phyloP scores from a whole-genome alignment of 352 stramenopile species.

The Phytophthora sojae region DNA sequence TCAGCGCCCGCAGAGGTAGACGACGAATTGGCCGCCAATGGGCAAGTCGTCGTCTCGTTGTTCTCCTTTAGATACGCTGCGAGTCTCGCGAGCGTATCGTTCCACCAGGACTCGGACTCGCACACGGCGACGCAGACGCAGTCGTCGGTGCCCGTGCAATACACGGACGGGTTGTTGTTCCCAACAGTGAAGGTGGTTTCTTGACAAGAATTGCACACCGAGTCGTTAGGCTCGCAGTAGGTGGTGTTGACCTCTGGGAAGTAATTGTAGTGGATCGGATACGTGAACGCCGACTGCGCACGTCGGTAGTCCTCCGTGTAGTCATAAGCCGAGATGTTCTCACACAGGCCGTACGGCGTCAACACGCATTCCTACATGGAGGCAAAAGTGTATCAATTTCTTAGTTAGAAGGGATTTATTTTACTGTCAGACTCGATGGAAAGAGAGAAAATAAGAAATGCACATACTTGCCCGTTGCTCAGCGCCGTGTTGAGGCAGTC shows the following conservation, averaged over 20 bases:
- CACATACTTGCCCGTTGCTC: conserved; percentile 41
- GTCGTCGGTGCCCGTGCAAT: conserved; percentile 45
- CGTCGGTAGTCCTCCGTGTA: conserved; percentile 59
- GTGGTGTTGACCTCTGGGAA: conserved; percentile 61
- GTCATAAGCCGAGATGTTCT: conserved; percentile 52
- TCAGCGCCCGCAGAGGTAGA: conserved; percentile 24
- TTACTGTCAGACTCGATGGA: not conserved
- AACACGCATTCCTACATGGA: conserved; percentile 51
- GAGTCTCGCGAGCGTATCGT: conserved; percentile 49
- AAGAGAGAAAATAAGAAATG: conserved; percentile 1
- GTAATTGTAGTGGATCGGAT: conserved; percentile 69
- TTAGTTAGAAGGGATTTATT: not conserved
- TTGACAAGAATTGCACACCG: conserved; percentile 45
- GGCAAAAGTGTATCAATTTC: not conserved
- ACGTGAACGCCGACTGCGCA: conserved; percentile 35
- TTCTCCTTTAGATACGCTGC: conserved; percentile 21
- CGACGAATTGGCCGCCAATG: conserved; percentile 44
- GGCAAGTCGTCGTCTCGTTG: conserved; percentile 34
- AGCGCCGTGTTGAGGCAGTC: conserved; percentile 65
- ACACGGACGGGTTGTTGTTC: conserved; percentile 57
- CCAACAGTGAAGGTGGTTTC: conserved; percentile 43
- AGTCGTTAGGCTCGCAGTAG: conserved; percentile 58
- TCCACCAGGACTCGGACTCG: conserved; percentile 55
- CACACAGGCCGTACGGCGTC: conserved; percentile 55
- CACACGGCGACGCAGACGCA: conserved; percentile 70